phyloP scores from a whole-genome alignment of 2,329 filamentous ascomycete species.

The Fulvia fulva region DNA sequence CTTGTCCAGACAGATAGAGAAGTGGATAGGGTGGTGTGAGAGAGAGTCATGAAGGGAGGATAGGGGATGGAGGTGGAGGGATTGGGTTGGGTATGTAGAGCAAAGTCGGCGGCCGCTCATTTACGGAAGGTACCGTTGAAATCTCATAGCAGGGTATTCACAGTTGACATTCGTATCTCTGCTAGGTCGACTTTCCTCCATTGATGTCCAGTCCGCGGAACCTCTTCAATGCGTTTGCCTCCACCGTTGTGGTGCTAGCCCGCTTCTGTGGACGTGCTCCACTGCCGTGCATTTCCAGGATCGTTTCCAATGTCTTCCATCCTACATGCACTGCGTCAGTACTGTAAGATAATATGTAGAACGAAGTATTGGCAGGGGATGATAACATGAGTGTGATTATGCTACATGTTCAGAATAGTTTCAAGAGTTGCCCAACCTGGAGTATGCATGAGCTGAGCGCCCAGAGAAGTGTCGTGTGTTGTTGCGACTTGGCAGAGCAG shows the following conservation, averaged over 20 bases:
- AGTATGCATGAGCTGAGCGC: constrained; percentile 77
- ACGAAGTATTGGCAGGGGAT: not conserved
- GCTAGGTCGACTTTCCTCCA: not conserved
- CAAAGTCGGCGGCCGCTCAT: too few relatives aligned
- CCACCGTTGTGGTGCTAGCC: not conserved
- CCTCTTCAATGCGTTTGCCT: not conserved
- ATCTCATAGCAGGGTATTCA: too few relatives aligned
- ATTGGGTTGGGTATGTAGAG: too few relatives aligned
- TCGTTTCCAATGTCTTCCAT: not conserved
- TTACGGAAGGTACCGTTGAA: too few relatives aligned
- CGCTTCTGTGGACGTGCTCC: not conserved
- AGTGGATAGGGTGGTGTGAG: too few relatives aligned
- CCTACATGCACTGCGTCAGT: not conserved
- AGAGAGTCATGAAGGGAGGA: too few relatives aligned
- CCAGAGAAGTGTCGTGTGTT: constrained; percentile 73
- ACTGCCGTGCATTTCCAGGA: not conserved
- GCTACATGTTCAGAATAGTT: constrained; percentile 65
- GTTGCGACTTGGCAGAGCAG: constrained; percentile 82
- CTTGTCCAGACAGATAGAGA: too few relatives aligned
- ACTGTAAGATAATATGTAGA: not conserved
- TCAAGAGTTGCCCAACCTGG: constrained; percentile 92
- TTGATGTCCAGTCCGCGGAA: not conserved
- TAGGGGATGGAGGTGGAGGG: too few relatives aligned
- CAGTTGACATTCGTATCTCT: not conserved
- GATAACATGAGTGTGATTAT: constrained; percentile 9